Percentiles rank a stretch among this genome's conserved stretches.
phyloP scores from a whole-genome alignment of 225 moss, liverwort and hornwort species.

The Marchantia paleacea region DNA sequence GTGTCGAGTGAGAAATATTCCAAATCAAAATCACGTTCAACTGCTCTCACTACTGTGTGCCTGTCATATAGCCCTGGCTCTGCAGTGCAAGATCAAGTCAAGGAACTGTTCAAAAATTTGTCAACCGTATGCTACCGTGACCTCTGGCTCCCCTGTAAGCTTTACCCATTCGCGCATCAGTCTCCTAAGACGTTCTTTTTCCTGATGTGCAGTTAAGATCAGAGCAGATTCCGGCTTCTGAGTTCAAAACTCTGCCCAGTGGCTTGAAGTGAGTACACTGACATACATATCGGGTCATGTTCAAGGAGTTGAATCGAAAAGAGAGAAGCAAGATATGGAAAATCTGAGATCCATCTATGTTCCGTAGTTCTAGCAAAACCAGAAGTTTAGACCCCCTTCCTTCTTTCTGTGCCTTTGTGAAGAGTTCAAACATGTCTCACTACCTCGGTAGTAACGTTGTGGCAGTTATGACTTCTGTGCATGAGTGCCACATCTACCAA shows the following conservation, averaged over 20 bases:
- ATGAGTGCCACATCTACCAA: too few species aligned
- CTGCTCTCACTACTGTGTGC: too few species aligned
- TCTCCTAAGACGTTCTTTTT: not conserved
- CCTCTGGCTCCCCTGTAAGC: not conserved
- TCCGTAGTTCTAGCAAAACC: too few species aligned
- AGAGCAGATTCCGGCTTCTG: slow-evolving; percentile 75
- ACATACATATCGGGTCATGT: not conserved
- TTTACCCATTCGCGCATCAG: not conserved
- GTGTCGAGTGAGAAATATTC: too few species aligned
- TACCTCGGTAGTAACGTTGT: not conserved
- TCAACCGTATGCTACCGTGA: too few species aligned
- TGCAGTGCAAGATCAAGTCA: too few species aligned
- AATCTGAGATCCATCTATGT: too few species aligned
- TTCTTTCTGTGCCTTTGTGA: not conserved
- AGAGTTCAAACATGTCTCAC: not conserved
- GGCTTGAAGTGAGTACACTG: slow-evolving; percentile 56
- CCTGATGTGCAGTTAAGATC: slow-evolving; percentile 56
- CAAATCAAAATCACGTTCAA: too few species aligned
- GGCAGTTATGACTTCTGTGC: not conserved
- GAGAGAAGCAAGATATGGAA: not conserved
- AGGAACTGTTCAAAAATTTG: too few species aligned
- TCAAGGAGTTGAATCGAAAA: not conserved
- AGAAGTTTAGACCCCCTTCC: not conserved
- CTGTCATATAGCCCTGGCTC: too few species aligned
- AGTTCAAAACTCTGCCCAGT: slow-evolving; percentile 67